Conservation (phyloP, 495 filamentous ascomycete genomes). For the Talaromyces adpressus region DNA sequence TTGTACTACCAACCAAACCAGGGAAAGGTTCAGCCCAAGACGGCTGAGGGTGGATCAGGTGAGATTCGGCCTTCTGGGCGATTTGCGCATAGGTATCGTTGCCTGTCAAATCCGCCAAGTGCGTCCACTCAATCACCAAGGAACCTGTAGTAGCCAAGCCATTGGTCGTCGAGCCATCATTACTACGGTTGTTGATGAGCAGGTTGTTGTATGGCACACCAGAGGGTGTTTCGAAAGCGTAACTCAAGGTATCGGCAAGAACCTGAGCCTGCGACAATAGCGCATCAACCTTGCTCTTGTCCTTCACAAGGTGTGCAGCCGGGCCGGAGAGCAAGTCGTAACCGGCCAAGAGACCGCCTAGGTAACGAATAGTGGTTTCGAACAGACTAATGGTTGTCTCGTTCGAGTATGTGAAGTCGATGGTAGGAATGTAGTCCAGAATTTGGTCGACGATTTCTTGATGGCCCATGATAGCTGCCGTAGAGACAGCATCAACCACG, state of each 20-base stretch:
- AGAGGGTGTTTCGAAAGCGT: slow-evolving; percentile 68
- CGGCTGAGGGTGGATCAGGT: slow-evolving; percentile 63
- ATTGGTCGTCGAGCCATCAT: slow-evolving; percentile 47
- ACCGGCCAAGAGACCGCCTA: slow-evolving; percentile 72
- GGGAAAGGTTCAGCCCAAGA: slow-evolving; percentile 63
- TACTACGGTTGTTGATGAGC: slow-evolving; percentile 44
- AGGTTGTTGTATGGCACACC: slow-evolving; percentile 74
- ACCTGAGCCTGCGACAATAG: slow-evolving; percentile 60
- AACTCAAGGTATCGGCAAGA: slow-evolving; percentile 66
- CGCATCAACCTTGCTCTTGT: slow-evolving; percentile 39
- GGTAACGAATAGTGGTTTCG: slow-evolving; percentile 85
- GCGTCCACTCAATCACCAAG: slow-evolving; percentile 80
- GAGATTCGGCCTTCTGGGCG: slow-evolving; percentile 61
- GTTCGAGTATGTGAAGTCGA: slow-evolving; percentile 60
- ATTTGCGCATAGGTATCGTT: slow-evolving; percentile 58
- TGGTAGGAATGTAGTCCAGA: slow-evolving; percentile 55
- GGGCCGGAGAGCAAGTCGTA: slow-evolving; percentile 77
- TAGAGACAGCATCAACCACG: slow-evolving; percentile 76
- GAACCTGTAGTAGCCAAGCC: slow-evolving; percentile 67
- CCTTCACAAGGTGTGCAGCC: slow-evolving; percentile 41
- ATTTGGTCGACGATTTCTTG: slow-evolving; percentile 60
- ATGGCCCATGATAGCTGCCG: slow-evolving; percentile 71
- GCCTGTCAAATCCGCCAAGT: slow-evolving; percentile 68
- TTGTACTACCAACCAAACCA: slow-evolving; percentile 64
- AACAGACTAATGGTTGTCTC: slow-evolving; percentile 62